Base-by-base conservation (phyloP, 257 asterid genomes). In the Ocimum tenuiflorum region DNA sequence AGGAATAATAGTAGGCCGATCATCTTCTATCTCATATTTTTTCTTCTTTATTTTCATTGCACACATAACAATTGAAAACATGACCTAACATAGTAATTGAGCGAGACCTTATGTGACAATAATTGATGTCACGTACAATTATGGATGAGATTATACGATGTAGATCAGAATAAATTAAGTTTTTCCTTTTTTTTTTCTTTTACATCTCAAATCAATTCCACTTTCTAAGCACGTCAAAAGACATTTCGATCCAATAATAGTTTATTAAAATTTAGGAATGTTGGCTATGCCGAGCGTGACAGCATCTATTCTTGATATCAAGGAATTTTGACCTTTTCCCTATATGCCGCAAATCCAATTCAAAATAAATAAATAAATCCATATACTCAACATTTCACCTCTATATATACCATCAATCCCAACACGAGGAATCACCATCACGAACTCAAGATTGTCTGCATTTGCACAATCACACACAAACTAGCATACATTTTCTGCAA, bases 281-380 rank as follows among this genome's bases (percentile, higher is more conserved):
- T 46, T 46, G 5, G 61, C 50, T 63, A 38, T 47, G 29, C 33
- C 46, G 65, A 73, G 63, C 59, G 43, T 41, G 69, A 20, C 13
- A 22, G 68, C 53, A 63, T 74, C 55, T 65, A 65, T 73, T 61
- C 73, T 56, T 49, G 38, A 52, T 60, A 54, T 60, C 58, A 33
- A 67, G 56, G 75, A 71, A 76, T 52, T 41, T 65, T 57, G 75
- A 55, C 69, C 42, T 45, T 58, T 63, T 56, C 8, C 17, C 58
- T 50, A 27, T 66, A 27, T 66, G 12, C 53, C 41, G 2, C 19
- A 38, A 31, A 33, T 11, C 15, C 29, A 17, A 14, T 36, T 7
- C 8, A 36, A 56, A 79, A n/a, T 13, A 69, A 47, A 65, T 66
- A 14, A 38, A 58, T 15, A 43, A 11, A 6, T 15, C 33, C 31